These are phyloP conservation scores for Metschnikowia similis DNA, from an alignment of 805 yeast species.

Conservation along the genomic window DNA sequence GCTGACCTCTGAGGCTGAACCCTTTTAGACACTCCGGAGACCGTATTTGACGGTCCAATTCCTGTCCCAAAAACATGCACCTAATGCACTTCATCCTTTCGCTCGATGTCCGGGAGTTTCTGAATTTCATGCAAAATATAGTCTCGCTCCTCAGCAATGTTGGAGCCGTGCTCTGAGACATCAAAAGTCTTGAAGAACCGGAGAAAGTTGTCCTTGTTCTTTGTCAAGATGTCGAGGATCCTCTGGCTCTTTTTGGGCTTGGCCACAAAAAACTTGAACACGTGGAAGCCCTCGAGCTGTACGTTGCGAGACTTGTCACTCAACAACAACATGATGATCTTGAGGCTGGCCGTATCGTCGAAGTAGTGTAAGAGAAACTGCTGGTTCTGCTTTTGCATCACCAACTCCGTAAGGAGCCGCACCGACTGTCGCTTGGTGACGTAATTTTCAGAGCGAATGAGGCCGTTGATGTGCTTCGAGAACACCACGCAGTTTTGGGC, in stretches of 20 bases:
- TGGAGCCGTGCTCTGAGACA: slow-evolving; percentile 58
- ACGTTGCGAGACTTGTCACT: slow-evolving; percentile 87
- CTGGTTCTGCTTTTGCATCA: slow-evolving; percentile 68
- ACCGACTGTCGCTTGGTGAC: slow-evolving; percentile 91
- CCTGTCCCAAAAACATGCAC: not conserved
- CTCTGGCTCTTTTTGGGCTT: slow-evolving; percentile 86
- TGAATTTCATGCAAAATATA: slow-evolving; percentile 75
- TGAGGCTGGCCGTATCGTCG: slow-evolving; percentile 75
- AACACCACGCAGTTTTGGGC: slow-evolving; percentile 53
- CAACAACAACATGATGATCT: slow-evolving; percentile 77
- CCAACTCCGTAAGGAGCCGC: slow-evolving; percentile 66
- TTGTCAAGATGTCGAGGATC: slow-evolving; percentile 73
- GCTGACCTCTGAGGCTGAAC: too few species aligned
- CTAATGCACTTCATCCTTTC: slow-evolving; percentile 9
- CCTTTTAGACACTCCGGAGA: too few species aligned
- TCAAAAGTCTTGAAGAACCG: slow-evolving; percentile 65
- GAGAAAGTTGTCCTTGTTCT: slow-evolving; percentile 75
- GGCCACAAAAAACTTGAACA: slow-evolving; percentile 93
- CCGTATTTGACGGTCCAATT: too few species aligned
- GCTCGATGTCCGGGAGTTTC: slow-evolving; percentile 58
- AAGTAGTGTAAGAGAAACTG: slow-evolving; percentile 72
- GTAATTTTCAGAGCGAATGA: slow-evolving; percentile 76
- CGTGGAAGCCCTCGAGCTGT: slow-evolving; percentile 86
- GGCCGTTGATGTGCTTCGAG: slow-evolving; percentile 56
- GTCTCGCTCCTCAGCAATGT: slow-evolving; percentile 72